phyloP scores from a whole-genome alignment of 1,139 yeast genomes.

The Hansenula lynferdii region DNA sequence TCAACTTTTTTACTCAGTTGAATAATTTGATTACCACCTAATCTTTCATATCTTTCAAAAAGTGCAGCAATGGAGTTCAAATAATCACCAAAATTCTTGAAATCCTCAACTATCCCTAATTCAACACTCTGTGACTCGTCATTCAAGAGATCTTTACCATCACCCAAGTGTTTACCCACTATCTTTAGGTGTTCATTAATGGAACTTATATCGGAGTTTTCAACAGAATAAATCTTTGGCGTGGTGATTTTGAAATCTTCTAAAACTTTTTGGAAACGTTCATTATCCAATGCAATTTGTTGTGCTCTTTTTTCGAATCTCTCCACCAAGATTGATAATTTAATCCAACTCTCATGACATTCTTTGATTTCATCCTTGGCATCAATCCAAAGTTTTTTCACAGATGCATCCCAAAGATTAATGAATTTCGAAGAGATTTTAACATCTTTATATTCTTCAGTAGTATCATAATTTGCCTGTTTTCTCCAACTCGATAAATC shows the following conservation, averaged over 20 bases:
- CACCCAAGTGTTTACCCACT: slow-evolving; percentile 48
- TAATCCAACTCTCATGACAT: slow-evolving; percentile 45
- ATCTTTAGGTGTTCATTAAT: slow-evolving; percentile 53
- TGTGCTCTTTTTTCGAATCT: slow-evolving; percentile 72
- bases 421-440: slow-evolving; percentile 42
- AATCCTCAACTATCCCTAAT: slow-evolving; percentile 62
- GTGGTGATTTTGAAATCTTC: slow-evolving; percentile 41
- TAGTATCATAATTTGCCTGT: slow-evolving; percentile 69
- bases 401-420: slow-evolving; percentile 38
- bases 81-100: slow-evolving; percentile 74
- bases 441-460: slow-evolving; percentile 72
- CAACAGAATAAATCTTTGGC: slow-evolving; percentile 47
- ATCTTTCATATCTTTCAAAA: slow-evolving; percentile 57
- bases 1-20: slow-evolving; percentile 54
- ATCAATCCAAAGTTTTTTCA: slow-evolving; percentile 24
- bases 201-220: slow-evolving; percentile 42
- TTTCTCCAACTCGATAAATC: slow-evolving; percentile 79
- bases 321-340: slow-evolving; percentile 62
- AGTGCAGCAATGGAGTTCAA: slow-evolving; percentile 64
- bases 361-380: slow-evolving; percentile 27
- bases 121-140: slow-evolving; percentile 61
- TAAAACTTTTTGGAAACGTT: slow-evolving; percentile 50
- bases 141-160: slow-evolving; percentile 47
- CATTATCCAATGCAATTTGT: slow-evolving; percentile 66
- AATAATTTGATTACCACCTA: slow-evolving; percentile 60